Evolutionary conservation across 306 rosid species (phyloP), one percentile per base, ranked within the genome.

Genomic region (Trifolium subterraneum): DNA sequence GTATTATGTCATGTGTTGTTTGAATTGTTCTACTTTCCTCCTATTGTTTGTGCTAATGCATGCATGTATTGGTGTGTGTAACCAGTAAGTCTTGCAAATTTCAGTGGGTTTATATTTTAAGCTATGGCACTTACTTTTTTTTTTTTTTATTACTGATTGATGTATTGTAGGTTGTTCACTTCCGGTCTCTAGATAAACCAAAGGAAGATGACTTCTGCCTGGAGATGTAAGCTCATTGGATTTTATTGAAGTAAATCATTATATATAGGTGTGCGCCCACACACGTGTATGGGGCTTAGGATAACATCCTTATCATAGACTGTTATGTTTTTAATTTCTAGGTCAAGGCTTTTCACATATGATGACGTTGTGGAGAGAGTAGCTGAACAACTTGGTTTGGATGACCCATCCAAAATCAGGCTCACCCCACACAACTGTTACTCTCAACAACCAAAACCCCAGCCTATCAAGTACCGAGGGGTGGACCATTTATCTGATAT

Each of bases 401-500:
- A 87, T 6, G 96, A 90, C 81, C 92, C 94, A 50, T 86, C 94
- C 74, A 90, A 88, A 83, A 72, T 92, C 42, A 90, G 98, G 82
- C 92, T 92, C 11, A 92, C 96, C 12, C 87, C 98, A 2, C 98
- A 92, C 76, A 90, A 90, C 80, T 92, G 94, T 78, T 92, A 92
- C 83, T 92, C 98, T 68, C 98, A 92, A 64, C 96, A 90, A 80
- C 98, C 98, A 31, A 92, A 88, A 75, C 98, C 96, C 16, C 98
- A 92, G 75, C 91, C 98, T 56, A 88, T 92, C 14, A 88, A 92
- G 78, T 92, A 88, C 67, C 87, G 96, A 12, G 98, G 96, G 64
- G 89, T 86, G 71, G 98, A 92, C 0, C 90, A 77, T 82, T 87
- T 92, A 77, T 88, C 92, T 70, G 96, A 92, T 81, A 92, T 92